Evolutionary conservation across 2,329 filamentous ascomycete genomes (phyloP).

Genomic region (Biscogniauxia sp.): DNA sequence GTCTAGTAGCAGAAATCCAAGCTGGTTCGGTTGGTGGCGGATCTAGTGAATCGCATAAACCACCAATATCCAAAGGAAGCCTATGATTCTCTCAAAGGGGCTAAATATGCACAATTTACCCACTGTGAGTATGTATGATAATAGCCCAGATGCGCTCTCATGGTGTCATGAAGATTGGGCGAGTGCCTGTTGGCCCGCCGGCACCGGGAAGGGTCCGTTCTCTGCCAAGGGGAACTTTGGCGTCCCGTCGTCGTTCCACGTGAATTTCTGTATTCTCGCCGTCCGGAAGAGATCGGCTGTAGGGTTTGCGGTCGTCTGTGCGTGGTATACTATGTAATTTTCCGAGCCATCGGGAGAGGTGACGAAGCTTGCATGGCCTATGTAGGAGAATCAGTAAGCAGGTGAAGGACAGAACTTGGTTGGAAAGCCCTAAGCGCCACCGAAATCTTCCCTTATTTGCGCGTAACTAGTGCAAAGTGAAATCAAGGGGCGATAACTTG

Average conservation of each 20-base stretch:
- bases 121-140: too few relatives aligned
- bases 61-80: too few relatives aligned
- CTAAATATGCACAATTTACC: too few relatives aligned
- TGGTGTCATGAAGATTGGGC: conserved; percentile 3
- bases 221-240: conserved; percentile 33
- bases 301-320: conserved; percentile 34
- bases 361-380: conserved; percentile 35
- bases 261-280: conserved; percentile 33
- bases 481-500: background rate
- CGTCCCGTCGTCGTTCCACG: conserved; percentile 35
- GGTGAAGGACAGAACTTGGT: too few relatives aligned
- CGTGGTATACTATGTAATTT: conserved; percentile 36
- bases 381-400: background rate
- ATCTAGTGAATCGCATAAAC: too few relatives aligned
- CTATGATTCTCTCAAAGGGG: too few relatives aligned
- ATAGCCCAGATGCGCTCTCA: background rate
- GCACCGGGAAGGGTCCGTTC: conserved; percentile 34
- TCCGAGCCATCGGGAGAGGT: conserved; percentile 34
- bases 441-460: too few relatives aligned
- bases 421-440: too few relatives aligned
- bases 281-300: conserved; percentile 33
- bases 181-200: conserved; percentile 29
- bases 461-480: too few relatives aligned
- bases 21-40: too few relatives aligned
- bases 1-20: too few relatives aligned